These are phyloP conservation scores for Lachnellula hyalina DNA, from an alignment of 2,329 filamentous ascomycete genomes.

Conservation along the genomic window DNA sequence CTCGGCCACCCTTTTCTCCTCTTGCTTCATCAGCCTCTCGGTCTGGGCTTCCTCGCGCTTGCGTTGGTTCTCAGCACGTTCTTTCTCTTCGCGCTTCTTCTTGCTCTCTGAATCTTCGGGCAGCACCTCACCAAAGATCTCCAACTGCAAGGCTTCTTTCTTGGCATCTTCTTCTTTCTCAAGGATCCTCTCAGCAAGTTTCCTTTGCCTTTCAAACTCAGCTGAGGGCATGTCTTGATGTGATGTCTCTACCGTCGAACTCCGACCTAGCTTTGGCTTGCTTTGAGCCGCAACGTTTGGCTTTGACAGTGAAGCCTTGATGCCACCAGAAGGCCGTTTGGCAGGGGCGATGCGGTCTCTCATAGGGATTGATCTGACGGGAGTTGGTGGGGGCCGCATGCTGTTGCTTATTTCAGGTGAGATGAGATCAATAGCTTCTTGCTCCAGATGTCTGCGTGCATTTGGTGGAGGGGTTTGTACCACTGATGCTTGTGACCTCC, in stretches of 20 bases:
- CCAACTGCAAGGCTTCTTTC: conserved; percentile 7
- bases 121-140: conserved; percentile 20
- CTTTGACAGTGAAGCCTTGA: background rate
- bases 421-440: conserved; percentile 5
- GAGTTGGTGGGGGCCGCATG: conserved; percentile 11
- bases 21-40: conserved; percentile 1
- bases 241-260: conserved; percentile 46
- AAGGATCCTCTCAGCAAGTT: conserved; percentile 16
- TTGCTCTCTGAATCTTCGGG: conserved; percentile 8
- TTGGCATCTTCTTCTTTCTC: conserved; percentile 9
- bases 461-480: background rate
- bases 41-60: background rate
- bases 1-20: background rate
- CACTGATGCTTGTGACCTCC: conserved; percentile 28
- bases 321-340: conserved; percentile 31
- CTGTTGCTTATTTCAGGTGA: background rate
- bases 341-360: conserved; percentile 51
- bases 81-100: conserved; percentile 6
- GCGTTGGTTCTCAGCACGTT: conserved; percentile 4
- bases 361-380: conserved; percentile 35
- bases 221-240: conserved; percentile 1
- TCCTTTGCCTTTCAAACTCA: conserved; percentile 8
- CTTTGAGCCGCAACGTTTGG: background rate
- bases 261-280: conserved; percentile 61
- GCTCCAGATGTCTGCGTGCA: background rate